Base-by-base conservation (phyloP, 495 filamentous ascomycete species). In the Penicillium argentinense region DNA sequence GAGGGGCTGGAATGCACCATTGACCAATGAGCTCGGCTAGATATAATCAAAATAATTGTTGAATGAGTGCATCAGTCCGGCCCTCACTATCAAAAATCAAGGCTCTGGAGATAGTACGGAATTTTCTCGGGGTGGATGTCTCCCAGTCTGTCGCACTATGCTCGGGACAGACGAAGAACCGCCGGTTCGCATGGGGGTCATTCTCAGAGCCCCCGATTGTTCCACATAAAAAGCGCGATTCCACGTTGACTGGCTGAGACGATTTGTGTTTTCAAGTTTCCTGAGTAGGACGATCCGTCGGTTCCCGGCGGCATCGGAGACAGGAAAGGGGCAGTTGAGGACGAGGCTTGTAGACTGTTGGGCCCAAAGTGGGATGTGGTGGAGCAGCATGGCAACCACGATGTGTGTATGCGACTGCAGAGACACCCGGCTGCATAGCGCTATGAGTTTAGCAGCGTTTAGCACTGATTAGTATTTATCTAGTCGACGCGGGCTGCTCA, bases 71-170 rank as follows among this genome's bases (percentile, higher is more conserved):
- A n/a, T n/a, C n/a, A n/a, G n/a, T n/a, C n/a, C n/a, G n/a, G n/a
- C n/a, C n/a, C n/a, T n/a, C n/a, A n/a, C n/a, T n/a, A n/a, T n/a
- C n/a, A n/a, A n/a, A n/a, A n/a, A n/a, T n/a, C n/a, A n/a, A n/a
- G n/a, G n/a, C n/a, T n/a, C 37, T 42, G 56, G 56, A 59, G 28
- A 49, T 49, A 59, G 37, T 14, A 12, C 56, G 56, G 56, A 19
- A 0, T 56, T 59, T 59, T 59, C 56, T 59, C 56, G 56, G 56
- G 12, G 26, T 46, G 29, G 29, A 39, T 21, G 22, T 23, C 6
- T 36, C 13, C 3, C 17, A 36, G 9, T 18, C 17, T 19, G 9
- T 18, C n/a, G 14, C 8, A 13, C 25, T 16, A 12, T 18, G 26
- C 21, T n/a, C 29, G 32, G 16, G 30, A 21, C 18, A 17, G 32